These are phyloP conservation scores for Fragaria vesca DNA, from an alignment of 306 rosid genomes.

Conservation along the genomic window DNA sequence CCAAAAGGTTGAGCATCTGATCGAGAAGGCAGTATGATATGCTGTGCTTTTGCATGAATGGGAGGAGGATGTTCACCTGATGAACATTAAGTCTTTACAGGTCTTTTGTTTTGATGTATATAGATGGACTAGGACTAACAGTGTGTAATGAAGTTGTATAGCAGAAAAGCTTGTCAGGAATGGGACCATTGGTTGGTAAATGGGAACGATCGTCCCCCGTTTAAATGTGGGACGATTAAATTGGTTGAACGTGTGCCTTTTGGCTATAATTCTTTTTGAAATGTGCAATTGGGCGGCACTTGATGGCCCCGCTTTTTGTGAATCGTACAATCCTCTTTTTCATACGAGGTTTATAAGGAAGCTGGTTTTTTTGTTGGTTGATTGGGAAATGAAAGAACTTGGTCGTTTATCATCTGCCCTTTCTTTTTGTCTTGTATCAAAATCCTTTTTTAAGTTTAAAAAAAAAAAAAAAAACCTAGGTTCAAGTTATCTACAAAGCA, in stretches of 20 bases:
- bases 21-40: slow-evolving; percentile 28
- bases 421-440: too few relatives aligned
- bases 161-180: slow-evolving; percentile 40
- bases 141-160: slow-evolving; percentile 67
- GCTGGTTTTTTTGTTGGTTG: neutral
- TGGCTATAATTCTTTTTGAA: slow-evolving; percentile 42
- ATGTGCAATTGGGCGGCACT: slow-evolving; percentile 40
- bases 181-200: slow-evolving; percentile 37
- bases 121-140: slow-evolving; percentile 48
- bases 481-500: neutral
- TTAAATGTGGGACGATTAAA: slow-evolving; percentile 34
- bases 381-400: neutral
- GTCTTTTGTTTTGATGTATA: slow-evolving; percentile 45
- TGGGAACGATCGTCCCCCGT: slow-evolving; percentile 25
- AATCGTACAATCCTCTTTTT: slow-evolving; percentile 2
- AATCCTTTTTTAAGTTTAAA: too few relatives aligned
- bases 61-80: slow-evolving; percentile 36
- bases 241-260: slow-evolving; percentile 38
- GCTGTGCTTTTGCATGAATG: slow-evolving; percentile 33
- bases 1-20: slow-evolving; percentile 30
- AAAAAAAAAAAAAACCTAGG: too few relatives aligned
- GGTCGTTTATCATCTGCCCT: neutral
- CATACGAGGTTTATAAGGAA: neutral
- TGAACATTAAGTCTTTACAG: slow-evolving; percentile 27
- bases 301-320: slow-evolving; percentile 28